Percentiles rank a stretch among this genome's conserved stretches.
Conservation (phyloP, 257 asterid species). For the Handroanthus guayacan region DNA sequence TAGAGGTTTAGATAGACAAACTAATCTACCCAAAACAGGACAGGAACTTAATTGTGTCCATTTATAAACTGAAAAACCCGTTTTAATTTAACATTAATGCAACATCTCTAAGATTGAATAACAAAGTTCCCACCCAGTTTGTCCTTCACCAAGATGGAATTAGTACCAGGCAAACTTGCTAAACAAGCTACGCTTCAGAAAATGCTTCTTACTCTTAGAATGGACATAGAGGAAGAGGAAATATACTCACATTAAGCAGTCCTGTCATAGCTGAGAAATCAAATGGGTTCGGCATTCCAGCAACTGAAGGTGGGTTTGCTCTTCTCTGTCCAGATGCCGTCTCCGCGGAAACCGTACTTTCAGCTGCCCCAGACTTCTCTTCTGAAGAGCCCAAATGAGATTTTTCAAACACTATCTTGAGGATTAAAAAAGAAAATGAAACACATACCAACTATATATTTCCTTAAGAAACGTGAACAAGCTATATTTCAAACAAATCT, state of each 20-base stretch:
- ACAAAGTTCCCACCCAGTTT: conserved; percentile 5
- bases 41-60: not conserved
- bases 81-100: not conserved
- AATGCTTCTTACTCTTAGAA: conserved; percentile 9
- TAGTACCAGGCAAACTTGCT: not conserved
- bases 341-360: conserved; percentile 49
- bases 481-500: not conserved
- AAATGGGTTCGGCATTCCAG: conserved; percentile 75
- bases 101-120: conserved; percentile 1
- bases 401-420: not conserved
- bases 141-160: not conserved
- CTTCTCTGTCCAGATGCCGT: conserved; percentile 59
- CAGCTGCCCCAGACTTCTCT: conserved; percentile 58
- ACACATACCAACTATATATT: not conserved
- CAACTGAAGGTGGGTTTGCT: conserved; percentile 51
- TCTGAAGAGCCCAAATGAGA: conserved; percentile 44
- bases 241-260: conserved; percentile 68
- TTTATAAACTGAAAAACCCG: not conserved
- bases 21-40: conserved; percentile 14
- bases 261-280: conserved; percentile 94
- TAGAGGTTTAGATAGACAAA: not conserved
- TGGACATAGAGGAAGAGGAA: not conserved
- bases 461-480: not conserved
- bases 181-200: not conserved
- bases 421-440: not conserved